phyloP scores from a whole-genome alignment of 768 basidiomycete genomes.

The Pisolithus microcarpus region DNA sequence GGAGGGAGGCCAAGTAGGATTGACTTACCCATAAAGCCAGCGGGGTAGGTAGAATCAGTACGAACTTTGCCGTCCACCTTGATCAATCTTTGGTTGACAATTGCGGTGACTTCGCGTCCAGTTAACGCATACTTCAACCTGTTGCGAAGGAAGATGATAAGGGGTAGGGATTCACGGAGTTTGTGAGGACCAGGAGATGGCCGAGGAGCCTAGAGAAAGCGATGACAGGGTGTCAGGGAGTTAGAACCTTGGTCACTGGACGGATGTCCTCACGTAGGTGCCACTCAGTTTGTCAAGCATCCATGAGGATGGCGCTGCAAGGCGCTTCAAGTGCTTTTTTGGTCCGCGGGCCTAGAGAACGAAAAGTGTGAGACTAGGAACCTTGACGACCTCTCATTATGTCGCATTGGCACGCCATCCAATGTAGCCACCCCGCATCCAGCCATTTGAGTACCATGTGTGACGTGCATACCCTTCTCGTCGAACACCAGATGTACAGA shows the following conservation, averaged over 20 bases:
- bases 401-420: background rate
- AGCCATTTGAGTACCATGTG: conserved; percentile 12
- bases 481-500: background rate
- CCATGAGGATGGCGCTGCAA: conserved; percentile 97
- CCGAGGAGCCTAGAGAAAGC: conserved; percentile 67
- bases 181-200: conserved; percentile 99
- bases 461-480: background rate
- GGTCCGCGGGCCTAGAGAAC: conserved; percentile 83
- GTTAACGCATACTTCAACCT: conserved; percentile 98
- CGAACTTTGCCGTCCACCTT: conserved; percentile 99
- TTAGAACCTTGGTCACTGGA: background rate
- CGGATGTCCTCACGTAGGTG: conserved; percentile 66
- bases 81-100: conserved; percentile 93
- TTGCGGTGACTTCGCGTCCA: conserved; percentile 90
- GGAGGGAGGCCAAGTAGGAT: background rate
- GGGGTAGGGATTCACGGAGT: conserved; percentile 95
- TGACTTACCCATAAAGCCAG: conserved; percentile 91
- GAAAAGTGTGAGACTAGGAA: conserved; percentile 11
- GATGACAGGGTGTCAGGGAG: background rate
- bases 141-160: conserved; percentile 97
- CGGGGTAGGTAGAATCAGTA: conserved; percentile 93
- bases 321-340: conserved; percentile 98
- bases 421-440: conserved; percentile 24
- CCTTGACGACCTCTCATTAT: background rate
- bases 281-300: conserved; percentile 99